Percentiles rank a stretch among this genome's conserved stretches.
These are phyloP conservation scores for Dactylonectria macrodidyma DNA, from an alignment of 2,329 filamentous ascomycete species.

Conservation along the genomic window DNA sequence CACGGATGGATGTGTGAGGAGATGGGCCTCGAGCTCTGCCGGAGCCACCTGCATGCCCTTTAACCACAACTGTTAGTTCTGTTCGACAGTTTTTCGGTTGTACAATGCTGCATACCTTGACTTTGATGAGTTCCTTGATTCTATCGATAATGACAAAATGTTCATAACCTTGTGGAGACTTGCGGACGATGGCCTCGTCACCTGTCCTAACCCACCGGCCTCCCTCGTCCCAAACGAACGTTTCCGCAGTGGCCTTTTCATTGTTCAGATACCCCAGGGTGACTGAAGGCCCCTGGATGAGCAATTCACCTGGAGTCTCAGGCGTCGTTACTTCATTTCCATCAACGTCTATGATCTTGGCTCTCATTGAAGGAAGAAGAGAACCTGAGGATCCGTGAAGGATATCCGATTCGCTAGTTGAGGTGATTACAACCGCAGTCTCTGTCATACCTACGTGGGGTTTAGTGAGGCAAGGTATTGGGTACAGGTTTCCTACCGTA, in stretches of 20 bases:
- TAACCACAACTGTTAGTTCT: not conserved
- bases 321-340: slow-evolving; percentile 77
- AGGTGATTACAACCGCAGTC: not conserved
- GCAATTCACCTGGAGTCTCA: slow-evolving; percentile 83
- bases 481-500: not conserved
- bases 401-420: not conserved
- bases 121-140: slow-evolving; percentile 78
- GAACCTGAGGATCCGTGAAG: not conserved
- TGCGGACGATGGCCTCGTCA: slow-evolving; percentile 81
- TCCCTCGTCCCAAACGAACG: slow-evolving; percentile 76
- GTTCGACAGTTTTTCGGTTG: not conserved
- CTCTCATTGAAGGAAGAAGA: not conserved
- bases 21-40: slow-evolving; percentile 81
- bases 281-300: slow-evolving; percentile 82
- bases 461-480: not conserved
- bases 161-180: slow-evolving; percentile 76
- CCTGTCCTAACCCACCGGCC: slow-evolving; percentile 85
- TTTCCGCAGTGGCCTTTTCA: slow-evolving; percentile 83
- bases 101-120: slow-evolving; percentile 67
- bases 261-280: slow-evolving; percentile 90
- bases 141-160: slow-evolving; percentile 89
- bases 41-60: slow-evolving; percentile 78
- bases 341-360: slow-evolving; percentile 59
- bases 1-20: slow-evolving; percentile 78
- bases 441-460: not conserved